Percentiles rank a stretch among this genome's conserved stretches.
phyloP scores from a whole-genome alignment of 805 yeast genomes.

The Lipomyces kockii region DNA sequence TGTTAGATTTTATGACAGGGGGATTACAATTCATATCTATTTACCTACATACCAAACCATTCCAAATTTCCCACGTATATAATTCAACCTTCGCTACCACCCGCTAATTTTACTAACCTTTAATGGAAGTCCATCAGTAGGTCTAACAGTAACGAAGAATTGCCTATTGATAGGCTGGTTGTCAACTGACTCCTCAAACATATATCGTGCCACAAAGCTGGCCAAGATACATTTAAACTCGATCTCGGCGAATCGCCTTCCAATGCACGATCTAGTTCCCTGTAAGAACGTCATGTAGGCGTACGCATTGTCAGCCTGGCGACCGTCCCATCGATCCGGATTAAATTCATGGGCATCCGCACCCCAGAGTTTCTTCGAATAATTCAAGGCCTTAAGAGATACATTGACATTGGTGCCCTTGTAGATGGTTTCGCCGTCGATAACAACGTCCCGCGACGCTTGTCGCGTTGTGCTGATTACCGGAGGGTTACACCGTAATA shows the following conservation, averaged over 20 bases:
- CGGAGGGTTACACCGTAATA: neutral
- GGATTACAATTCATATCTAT: neutral
- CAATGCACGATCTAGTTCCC: slow-evolving; percentile 28
- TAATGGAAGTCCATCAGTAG: slow-evolving; percentile 26
- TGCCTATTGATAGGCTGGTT: slow-evolving; percentile 16
- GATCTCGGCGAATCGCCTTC: slow-evolving; percentile 29
- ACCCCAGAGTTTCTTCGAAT: slow-evolving; percentile 23
- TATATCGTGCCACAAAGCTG: slow-evolving; percentile 18
- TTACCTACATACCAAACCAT: neutral
- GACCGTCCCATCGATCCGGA: slow-evolving; percentile 33
- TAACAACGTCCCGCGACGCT: neutral
- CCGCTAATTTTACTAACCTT: slow-evolving; percentile 18
- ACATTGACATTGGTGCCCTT: slow-evolving; percentile 5
- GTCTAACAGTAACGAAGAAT: slow-evolving; percentile 22
- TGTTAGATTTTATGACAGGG: neutral
- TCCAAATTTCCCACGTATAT: neutral
- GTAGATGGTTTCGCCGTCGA: neutral
- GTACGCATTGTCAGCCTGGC: slow-evolving; percentile 23
- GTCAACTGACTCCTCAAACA: slow-evolving; percentile 16
- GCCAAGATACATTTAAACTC: slow-evolving; percentile 25
- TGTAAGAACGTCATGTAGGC: slow-evolving; percentile 27
- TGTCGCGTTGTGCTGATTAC: neutral
- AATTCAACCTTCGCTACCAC: slow-evolving; percentile 15
- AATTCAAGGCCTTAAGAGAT: slow-evolving; percentile 12
- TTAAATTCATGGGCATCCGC: slow-evolving; percentile 24